Evolutionary conservation across 441 rosid genomes (phyloP).

Genomic region (Gossypium davidsonii): DNA sequence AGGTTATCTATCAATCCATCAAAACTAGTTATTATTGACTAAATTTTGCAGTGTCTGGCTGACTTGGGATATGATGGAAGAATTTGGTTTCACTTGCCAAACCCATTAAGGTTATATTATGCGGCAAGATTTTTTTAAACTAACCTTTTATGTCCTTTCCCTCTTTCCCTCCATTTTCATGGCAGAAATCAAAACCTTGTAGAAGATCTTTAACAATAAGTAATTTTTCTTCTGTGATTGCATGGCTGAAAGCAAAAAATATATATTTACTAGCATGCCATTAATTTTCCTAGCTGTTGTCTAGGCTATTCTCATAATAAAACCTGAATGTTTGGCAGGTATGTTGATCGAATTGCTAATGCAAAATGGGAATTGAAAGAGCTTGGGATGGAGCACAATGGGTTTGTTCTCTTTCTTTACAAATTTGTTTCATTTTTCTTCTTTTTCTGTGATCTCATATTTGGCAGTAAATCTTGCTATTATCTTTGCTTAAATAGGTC

Average conservation of each 20-base stretch:
- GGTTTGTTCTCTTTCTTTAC: conserved; percentile 50
- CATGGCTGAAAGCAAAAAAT: background rate
- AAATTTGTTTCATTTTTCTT: background rate
- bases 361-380: conserved; percentile 97
- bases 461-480: background rate
- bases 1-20: background rate
- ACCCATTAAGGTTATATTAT: background rate
- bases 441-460: background rate
- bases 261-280: background rate
- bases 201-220: background rate
- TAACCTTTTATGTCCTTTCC: background rate
- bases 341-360: conserved; percentile 81
- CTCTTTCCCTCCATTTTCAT: background rate
- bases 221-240: background rate
- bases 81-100: background rate
- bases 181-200: background rate
- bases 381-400: conserved; percentile 94
- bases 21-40: background rate
- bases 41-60: background rate
- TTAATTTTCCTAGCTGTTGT: background rate
- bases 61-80: background rate
- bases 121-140: background rate
- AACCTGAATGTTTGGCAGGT: conserved; percentile 40
- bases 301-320: background rate
- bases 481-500: background rate